A percentile compares a stretch with the other conserved stretches of the same genome.
Conservation (phyloP, 129 eudicot genomes). For the Apium graveolens region DNA sequence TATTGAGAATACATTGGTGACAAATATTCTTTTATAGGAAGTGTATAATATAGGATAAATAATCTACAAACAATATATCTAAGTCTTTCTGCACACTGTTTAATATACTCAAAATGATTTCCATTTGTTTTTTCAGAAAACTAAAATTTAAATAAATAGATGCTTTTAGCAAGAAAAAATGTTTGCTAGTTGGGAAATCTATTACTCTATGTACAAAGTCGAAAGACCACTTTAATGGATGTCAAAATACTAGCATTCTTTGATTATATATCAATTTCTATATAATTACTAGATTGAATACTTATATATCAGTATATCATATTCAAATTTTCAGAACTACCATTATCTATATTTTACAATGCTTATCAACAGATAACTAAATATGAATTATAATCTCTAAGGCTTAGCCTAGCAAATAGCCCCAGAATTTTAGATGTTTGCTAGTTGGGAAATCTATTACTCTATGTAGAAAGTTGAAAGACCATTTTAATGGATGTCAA, state of each 20-base stretch:
- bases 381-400: too few species aligned
- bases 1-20: not conserved
- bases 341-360: too few species aligned
- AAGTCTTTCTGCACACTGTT: not conserved
- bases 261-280: not conserved
- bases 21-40: not conserved
- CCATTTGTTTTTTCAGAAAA: not conserved
- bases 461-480: not conserved
- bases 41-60: not conserved
- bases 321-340: too few species aligned
- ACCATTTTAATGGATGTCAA: not conserved
- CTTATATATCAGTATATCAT: too few species aligned
- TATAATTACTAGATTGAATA: too few species aligned
- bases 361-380: too few species aligned
- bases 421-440: too few species aligned
- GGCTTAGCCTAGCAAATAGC: too few species aligned
- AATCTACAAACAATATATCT: not conserved
- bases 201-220: not conserved
- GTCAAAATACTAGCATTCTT: not conserved
- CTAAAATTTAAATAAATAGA: not conserved
- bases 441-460: not conserved
- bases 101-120: not conserved
- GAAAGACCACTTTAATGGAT: not conserved
- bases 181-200: not conserved
- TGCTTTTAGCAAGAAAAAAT: not conserved